Conservation (phyloP, 331 rosid species). For the Saraca asoca region DNA sequence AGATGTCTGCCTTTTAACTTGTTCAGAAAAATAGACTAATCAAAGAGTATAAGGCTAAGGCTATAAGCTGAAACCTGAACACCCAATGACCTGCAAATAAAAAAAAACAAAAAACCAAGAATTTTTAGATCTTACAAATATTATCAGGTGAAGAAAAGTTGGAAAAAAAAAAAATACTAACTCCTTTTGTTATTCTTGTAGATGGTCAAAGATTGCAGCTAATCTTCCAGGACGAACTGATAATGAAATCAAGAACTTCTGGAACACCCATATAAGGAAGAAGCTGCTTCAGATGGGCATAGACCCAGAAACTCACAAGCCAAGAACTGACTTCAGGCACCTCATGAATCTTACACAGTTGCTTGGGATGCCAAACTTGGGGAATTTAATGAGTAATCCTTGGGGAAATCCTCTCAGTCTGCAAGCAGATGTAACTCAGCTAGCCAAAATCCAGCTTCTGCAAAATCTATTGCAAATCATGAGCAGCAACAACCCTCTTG, state of each 20-base stretch:
- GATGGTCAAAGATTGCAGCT: slow-evolving; percentile 92
- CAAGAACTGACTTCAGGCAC: slow-evolving; percentile 68
- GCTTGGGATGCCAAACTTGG: slow-evolving; percentile 44
- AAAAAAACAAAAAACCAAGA: too few species aligned
- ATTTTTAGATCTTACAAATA: too few species aligned
- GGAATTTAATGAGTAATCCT: slow-evolving; percentile 32
- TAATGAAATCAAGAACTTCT: slow-evolving; percentile 49
- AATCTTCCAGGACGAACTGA: slow-evolving; percentile 69
- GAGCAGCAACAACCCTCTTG: slow-evolving; percentile 37
- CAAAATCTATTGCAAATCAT: slow-evolving; percentile 59
- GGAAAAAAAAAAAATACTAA: not conserved
- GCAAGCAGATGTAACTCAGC: slow-evolving; percentile 57
- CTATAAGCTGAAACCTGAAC: too few species aligned
- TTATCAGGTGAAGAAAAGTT: too few species aligned
- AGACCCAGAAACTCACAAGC: slow-evolving; percentile 90
- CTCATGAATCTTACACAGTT: slow-evolving; percentile 58
- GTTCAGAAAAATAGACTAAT: too few species aligned
- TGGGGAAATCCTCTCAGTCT: slow-evolving; percentile 52
- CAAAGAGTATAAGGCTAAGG: too few species aligned
- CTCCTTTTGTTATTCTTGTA: slow-evolving; percentile 13
- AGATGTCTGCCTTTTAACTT: too few species aligned
- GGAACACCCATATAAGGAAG: slow-evolving; percentile 85
- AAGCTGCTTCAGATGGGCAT: slow-evolving; percentile 83
- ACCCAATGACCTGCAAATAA: too few species aligned
- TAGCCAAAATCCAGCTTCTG: slow-evolving; percentile 61